Evolutionary conservation across 1,284 basidiomycete species (phyloP), one percentile per base, ranked within the genome.

Genomic region (Sutorius eximius): DNA sequence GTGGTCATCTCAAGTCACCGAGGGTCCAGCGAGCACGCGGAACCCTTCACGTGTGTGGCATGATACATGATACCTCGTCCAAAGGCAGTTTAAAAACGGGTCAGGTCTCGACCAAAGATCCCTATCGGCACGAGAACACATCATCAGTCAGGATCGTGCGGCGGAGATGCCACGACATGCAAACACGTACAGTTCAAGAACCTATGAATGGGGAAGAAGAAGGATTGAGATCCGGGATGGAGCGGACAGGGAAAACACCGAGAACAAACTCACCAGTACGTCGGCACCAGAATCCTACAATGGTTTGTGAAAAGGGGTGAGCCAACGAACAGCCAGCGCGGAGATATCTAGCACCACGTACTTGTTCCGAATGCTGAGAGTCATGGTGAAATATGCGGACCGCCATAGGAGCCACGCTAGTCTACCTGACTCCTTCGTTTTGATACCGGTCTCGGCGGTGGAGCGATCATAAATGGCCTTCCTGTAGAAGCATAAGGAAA

Each of bases 61-160:
- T 29, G 46, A 33, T 24, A 11, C 29, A 24, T 24, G 48, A 55
- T 37, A 53, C n/a, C 34, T 55, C 40, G 37, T 45, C 33, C 36
- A 51, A 34, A 55, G 48, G 30, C 18, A 57, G 24, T 27, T 76
- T 71, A 93, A 70, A 93, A 91, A 18, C 88, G 80, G 11, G 85
- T 89, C 46, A 93, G 72, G 68, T 93, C 89, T 16, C 91, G 80
- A 7, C 92, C 91, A 65, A 92, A 91, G 55, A 92, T 82, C 82
- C 84, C 82, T 85, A 52, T 48, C 37, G 34, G 48, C 22, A 55
- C 69, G 67, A 68, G 71, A 44, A 18, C 8, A 15, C n/a, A 74
- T 47, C 30, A 62, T 51, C 24, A 64, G 62, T 36, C 53, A 47
- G 48, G 51, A 55, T 62, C 52, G 34, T 41, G 16, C 46, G 16